Base-by-base conservation (phyloP, 768 basidiomycete species). In the Podaxis pistillaris region DNA sequence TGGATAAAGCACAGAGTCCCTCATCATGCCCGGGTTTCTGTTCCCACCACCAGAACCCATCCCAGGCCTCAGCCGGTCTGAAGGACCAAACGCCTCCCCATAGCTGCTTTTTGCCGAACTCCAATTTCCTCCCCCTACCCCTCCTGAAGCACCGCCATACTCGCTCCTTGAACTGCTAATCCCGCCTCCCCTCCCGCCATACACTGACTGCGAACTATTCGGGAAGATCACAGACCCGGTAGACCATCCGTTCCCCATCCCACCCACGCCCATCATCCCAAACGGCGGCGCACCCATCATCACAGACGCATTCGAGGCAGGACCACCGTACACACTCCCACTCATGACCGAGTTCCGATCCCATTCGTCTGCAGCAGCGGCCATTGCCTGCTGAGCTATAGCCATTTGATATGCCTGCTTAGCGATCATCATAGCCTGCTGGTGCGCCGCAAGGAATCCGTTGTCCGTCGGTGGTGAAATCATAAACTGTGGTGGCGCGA, bases 401-500 rank as follows among this genome's bases (percentile, higher is more conserved):
- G 93, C 90, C 79, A 90, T 86, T 73, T 94, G 93, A 70, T 93
- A 95, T 3, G 93, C 87, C 73, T 94, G 93, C 73, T 94, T 94
- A 57, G 93, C 93, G 60, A 81, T 75, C 76, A 92, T 77, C 84
- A 95, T 91, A 2, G 93, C 93, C 62, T 92, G 91, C 71, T 94
- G 93, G 71, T 95, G 93, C 17, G 91, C 92, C 4, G 80, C 86
- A 33, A 91, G 65, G 71, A 84, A 86, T 19, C 71, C 73, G 17
- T 86, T 84, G 66, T 92, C 89, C 6, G 80, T 70, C 63, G 75
- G 79, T 2, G 67, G 76, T 44, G 65, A 81, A 63, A 79, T 70
- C 76, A 82, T 79, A 72, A 82, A 82, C 37, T 76, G 78, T 8
- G 74, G 68, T 11, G 78, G 76, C 13, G 78, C 78, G 37, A 75